Conservation (phyloP, 2,329 filamentous ascomycete species). For the Beauveria sp. region DNA sequence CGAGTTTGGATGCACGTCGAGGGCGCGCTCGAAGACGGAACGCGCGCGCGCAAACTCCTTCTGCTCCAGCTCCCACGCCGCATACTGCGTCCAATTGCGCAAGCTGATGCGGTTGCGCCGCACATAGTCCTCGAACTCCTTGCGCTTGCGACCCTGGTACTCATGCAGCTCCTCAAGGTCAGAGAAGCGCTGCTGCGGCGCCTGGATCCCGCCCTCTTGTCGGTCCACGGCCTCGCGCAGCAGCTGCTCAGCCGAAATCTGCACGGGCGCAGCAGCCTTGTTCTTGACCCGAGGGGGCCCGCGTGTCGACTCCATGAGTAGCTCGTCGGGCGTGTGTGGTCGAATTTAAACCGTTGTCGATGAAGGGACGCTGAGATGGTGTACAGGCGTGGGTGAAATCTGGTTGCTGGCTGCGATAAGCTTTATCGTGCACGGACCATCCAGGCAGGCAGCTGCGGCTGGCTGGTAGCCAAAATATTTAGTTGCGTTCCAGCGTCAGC, state of each 20-base stretch:
- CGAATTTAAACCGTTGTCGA: background rate
- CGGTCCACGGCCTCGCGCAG: slow-evolving; percentile 94
- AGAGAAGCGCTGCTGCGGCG: slow-evolving; percentile 88
- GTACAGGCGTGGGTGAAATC: background rate
- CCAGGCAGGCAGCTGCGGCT: slow-evolving; percentile 1
- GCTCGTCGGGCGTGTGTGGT: background rate
- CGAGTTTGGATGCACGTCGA: slow-evolving; percentile 84
- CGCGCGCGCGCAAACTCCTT: slow-evolving; percentile 91
- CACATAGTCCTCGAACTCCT: slow-evolving; percentile 97
- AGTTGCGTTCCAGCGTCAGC: background rate
- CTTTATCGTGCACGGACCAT: slow-evolving; percentile 11
- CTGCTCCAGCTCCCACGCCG: slow-evolving; percentile 94
- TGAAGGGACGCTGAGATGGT: background rate
- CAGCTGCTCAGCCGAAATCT: slow-evolving; percentile 96
- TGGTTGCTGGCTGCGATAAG: slow-evolving; percentile 7
- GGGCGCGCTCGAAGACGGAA: slow-evolving; percentile 86
- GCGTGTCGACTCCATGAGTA: slow-evolving; percentile 76
- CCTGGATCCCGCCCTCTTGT: slow-evolving; percentile 80
- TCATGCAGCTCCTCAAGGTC: slow-evolving; percentile 97
- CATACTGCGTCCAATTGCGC: slow-evolving; percentile 99
- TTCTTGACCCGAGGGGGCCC: slow-evolving; percentile 97
- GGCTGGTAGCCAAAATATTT: slow-evolving; percentile 11
- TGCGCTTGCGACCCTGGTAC: slow-evolving; percentile 89
- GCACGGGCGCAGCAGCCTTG: slow-evolving; percentile 83
- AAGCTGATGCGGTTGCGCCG: slow-evolving; percentile 89